Evolutionary conservation across 1,284 basidiomycete genomes (phyloP), one percentile per base, ranked within the genome.

Genomic region (Leccinum fuscescens): DNA sequence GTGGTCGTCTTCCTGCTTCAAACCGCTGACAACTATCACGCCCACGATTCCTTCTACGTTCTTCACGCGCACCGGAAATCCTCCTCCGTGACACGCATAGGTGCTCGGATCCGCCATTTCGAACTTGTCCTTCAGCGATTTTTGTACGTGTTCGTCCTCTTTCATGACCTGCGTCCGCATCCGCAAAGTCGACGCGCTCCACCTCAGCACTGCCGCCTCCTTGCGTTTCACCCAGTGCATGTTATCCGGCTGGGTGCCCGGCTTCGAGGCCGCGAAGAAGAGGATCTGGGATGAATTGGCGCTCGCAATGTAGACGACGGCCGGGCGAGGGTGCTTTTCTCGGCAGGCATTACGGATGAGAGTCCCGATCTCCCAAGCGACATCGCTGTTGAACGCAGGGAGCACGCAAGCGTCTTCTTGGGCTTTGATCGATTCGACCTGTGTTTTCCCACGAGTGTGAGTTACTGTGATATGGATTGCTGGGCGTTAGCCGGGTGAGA

Each of bases 171-270:
- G 49, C 49, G 29, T 12, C 49, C 49, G 14, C 49, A 51, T 27
- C 27, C 49, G 49, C 49, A 51, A 1, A 39, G 60, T 69, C 49
- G 72, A 71, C 57, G 35, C 31, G 6, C 73, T 67, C 74, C 72
- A 77, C 53, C 76, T 60, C 3, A 76, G 68, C 42, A 76, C 74
- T 2, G 69, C 68, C 12, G 69, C 68, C 53, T 76, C 76, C 58
- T 74, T 77, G 54, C 75, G 76, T 52, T 70, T 69, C 53, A 76
- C 69, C 75, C 74, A 76, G 50, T 61, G 61, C 70, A 74, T 75
- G 57, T 73, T 75, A 63, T 77, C 74, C 1, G 72, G 66, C 29
- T 60, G 61, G 27, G 72, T 77, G 4, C 76, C 76, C 0, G 70
- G 65, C 4, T 64, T 62, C 2, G 69, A 67, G 6, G 72, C 62